Conservation (phyloP, 768 basidiomycete species). For the Rhodotorula graminis region DNA sequence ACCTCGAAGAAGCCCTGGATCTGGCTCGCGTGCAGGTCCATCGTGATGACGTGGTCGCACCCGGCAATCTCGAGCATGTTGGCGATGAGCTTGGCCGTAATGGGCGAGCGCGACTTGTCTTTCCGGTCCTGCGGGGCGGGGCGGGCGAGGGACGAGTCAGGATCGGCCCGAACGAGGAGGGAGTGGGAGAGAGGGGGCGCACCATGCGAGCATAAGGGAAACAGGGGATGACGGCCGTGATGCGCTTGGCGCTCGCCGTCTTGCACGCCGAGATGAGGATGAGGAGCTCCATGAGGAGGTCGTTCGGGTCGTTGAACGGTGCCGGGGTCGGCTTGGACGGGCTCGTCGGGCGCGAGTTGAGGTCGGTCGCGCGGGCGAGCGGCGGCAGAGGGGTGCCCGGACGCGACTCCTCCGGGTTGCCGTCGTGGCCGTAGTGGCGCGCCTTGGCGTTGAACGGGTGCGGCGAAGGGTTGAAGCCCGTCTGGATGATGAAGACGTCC, state of each 20-base stretch:
- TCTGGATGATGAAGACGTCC: constrained; percentile 97
- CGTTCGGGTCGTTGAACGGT: constrained; percentile 75
- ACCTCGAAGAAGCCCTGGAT: constrained; percentile 99
- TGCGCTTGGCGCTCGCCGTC: constrained; percentile 70
- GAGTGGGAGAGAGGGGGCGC: background rate
- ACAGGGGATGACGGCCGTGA: constrained; percentile 96
- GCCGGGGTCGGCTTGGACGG: constrained; percentile 30
- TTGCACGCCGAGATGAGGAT: constrained; percentile 98
- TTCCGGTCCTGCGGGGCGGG: constrained; percentile 78
- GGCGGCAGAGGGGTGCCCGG: constrained; percentile 27
- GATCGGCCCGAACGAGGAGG: too few species aligned
- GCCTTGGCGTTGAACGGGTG: constrained; percentile 30
- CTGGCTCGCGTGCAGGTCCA: constrained; percentile 95
- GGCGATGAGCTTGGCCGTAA: constrained; percentile 95
- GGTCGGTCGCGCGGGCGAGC: constrained; percentile 24
- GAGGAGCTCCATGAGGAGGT: constrained; percentile 96
- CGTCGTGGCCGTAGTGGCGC: constrained; percentile 26
- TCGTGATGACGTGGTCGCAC: constrained; percentile 98
- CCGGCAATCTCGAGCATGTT: constrained; percentile 97
- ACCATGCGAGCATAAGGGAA: constrained; percentile 79
- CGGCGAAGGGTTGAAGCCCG: constrained; percentile 44
- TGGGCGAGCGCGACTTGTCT: constrained; percentile 90
- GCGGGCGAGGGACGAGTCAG: too few species aligned
- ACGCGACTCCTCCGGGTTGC: constrained; percentile 17
- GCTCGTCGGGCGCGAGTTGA: constrained; percentile 11